These are phyloP conservation scores for Didymella sp. DNA, from an alignment of 2,329 filamentous ascomycete genomes.

Conservation along the genomic window DNA sequence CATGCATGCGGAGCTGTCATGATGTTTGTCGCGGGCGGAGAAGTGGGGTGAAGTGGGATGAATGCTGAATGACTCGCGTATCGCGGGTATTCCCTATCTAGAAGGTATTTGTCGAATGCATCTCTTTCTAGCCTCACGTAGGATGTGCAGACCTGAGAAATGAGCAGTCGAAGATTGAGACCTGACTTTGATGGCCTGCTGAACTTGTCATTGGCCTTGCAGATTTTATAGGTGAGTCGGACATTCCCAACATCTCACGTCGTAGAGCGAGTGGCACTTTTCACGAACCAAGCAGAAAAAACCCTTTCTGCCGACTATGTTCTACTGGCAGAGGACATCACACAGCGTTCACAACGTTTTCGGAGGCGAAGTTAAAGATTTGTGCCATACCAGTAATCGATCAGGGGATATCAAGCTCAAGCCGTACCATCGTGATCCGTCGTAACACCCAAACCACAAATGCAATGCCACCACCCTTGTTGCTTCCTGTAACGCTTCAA, in stretches of 20 bases:
- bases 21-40: conserved; percentile 26
- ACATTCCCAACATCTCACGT: not conserved
- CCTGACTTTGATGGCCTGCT: not conserved
- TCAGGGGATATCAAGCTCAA: conserved; percentile 9
- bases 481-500: conserved; percentile 1
- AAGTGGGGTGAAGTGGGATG: conserved; percentile 49
- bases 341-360: not conserved
- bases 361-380: not conserved
- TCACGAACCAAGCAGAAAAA: not conserved
- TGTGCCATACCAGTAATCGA: not conserved
- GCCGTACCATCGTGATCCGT: not conserved
- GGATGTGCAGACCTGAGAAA: not conserved
- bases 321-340: not conserved
- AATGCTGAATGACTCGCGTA: conserved; percentile 36
- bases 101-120: not conserved
- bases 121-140: not conserved
- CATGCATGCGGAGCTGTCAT: conserved; percentile 14
- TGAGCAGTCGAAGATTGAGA: not conserved
- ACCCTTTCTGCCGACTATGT: not conserved
- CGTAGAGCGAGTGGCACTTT: not conserved
- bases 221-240: not conserved
- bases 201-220: not conserved
- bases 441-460: not conserved
- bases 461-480: not conserved
- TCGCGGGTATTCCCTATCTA: conserved; percentile 12